Evolutionary conservation across 2,329 filamentous ascomycete species (phyloP), one percentile per base, ranked within the genome.

Genomic region (Fusarium nisikadoi): DNA sequence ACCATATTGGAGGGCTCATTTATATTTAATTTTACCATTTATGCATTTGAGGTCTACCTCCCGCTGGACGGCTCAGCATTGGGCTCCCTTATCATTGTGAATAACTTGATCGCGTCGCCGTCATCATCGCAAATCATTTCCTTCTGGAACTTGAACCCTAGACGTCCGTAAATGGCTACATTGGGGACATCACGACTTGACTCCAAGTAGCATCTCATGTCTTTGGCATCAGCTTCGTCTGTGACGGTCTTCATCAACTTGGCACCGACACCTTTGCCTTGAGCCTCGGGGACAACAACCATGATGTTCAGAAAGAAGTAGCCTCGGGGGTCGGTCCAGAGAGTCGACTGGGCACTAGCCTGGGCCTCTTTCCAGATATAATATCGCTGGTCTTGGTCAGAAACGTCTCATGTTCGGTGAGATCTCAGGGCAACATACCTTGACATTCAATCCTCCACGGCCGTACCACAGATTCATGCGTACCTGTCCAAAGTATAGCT

Each of bases 301-400:
- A 94, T 89, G 68, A 94, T 92, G 76, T 94, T 94, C 71, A 92
- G 91, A 73, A 94, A 94, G 76, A 93, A 94, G 76, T 94, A 94
- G 0, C 92, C 92, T 9, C 86, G 83, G 1, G 86, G 84, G 62
- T 92, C 90, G 0, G 83, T 88, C 92, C 91, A 94, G 7, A 93
- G 80, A 31, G 87, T 81, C 1, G 83, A 82, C 61, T 93, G 91
- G 2, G 88, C 89, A 42, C 87, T 82, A 1, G 86, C 85, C 79
- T 94, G 92, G 10, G 87, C 85, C 8, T 84, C 84, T 76, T 94
- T 94, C 91, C 91, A 94, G 72, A 93, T 91, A 79, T 88, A 91
- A 78, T 94, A 94, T 10, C 92, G 87, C 81, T 86, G 58, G 3
- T 10, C 14, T 31, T 20, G 16, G 35, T 35, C 25, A 54, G 50